A percentile compares a stretch with the other conserved stretches of the same genome.
Evolutionary conservation across 2,329 filamentous ascomycete species (phyloP).

Genomic region (Botrytis elliptica): DNA sequence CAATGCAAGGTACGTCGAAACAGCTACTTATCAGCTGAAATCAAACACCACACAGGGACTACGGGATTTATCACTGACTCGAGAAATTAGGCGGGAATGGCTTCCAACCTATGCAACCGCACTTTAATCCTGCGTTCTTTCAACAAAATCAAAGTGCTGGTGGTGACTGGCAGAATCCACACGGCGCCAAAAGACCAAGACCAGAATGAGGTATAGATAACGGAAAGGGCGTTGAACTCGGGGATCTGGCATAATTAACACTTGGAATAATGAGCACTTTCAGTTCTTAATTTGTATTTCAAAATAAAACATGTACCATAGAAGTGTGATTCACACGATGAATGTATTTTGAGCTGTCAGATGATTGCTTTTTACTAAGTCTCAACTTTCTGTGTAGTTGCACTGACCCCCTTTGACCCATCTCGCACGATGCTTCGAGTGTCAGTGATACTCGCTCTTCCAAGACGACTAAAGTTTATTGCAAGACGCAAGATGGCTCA

Average conservation of each 20-base stretch:
- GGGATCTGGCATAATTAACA: conserved; percentile 11
- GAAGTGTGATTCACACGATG: conserved; percentile 9
- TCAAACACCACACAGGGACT: neutral
- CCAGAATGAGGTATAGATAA: conserved; percentile 51
- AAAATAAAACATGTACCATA: conserved; percentile 22
- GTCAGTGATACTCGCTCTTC: neutral
- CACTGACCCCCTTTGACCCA: neutral
- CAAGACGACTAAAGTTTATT: neutral
- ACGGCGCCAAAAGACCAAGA: conserved; percentile 75
- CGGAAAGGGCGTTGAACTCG: conserved; percentile 16
- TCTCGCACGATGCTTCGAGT: neutral
- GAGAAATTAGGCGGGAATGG: conserved; percentile 43
- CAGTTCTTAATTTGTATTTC: conserved; percentile 21
- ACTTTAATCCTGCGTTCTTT: conserved; percentile 76
- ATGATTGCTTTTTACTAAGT: neutral
- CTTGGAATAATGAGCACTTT: conserved; percentile 21
- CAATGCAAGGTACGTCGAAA: conserved; percentile 56
- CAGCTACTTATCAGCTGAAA: neutral
- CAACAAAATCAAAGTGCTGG: conserved; percentile 48
- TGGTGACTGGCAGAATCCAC: conserved; percentile 72
- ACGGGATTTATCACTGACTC: conserved; percentile 10
- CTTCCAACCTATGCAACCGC: conserved; percentile 66
- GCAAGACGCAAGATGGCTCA: neutral
- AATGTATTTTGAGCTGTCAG: conserved; percentile 13
- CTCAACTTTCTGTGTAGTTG: neutral